Conservation (phyloP, 2,329 filamentous ascomycete species). For the Waltergamsia citrina region DNA sequence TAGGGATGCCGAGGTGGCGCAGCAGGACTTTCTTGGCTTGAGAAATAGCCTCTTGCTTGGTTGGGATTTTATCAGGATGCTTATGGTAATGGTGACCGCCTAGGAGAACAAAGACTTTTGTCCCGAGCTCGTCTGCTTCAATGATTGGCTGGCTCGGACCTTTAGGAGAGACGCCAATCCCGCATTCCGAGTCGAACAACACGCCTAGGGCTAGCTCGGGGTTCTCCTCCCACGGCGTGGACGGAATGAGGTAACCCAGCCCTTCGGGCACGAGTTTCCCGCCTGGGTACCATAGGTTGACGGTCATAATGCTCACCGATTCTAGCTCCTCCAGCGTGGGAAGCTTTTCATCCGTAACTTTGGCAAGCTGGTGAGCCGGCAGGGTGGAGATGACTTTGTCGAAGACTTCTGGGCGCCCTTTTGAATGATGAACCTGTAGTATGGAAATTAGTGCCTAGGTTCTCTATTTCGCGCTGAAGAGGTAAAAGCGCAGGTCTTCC, state of each 20-base stretch:
- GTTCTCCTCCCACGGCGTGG: conserved; percentile 61
- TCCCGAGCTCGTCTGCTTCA: conserved; percentile 44
- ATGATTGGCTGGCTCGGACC: conserved; percentile 31
- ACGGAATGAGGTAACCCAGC: conserved; percentile 88
- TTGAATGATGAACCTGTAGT: no score
- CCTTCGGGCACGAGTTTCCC: conserved; percentile 56
- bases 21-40: conserved; percentile 63
- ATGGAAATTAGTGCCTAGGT: no score
- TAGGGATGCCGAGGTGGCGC: conserved; percentile 63
- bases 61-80: conserved; percentile 36
- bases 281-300: conserved; percentile 77
- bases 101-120: conserved; percentile 88
- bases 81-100: conserved; percentile 78
- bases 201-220: conserved; percentile 81
- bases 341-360: conserved; percentile 24
- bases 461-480: no score
- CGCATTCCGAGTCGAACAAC: conserved; percentile 72
- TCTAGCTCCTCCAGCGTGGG: conserved; percentile 43
- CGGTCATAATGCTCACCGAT: conserved; percentile 77
- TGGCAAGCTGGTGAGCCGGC: conserved; percentile 34
- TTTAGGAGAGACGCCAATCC: conserved; percentile 36
- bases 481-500: no score
- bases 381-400: conserved; percentile 59
- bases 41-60: conserved; percentile 52
- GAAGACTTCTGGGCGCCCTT: conserved; percentile 27